phyloP scores from a whole-genome alignment of 2,329 filamentous ascomycete species.

The Colletotrichum agaves region DNA sequence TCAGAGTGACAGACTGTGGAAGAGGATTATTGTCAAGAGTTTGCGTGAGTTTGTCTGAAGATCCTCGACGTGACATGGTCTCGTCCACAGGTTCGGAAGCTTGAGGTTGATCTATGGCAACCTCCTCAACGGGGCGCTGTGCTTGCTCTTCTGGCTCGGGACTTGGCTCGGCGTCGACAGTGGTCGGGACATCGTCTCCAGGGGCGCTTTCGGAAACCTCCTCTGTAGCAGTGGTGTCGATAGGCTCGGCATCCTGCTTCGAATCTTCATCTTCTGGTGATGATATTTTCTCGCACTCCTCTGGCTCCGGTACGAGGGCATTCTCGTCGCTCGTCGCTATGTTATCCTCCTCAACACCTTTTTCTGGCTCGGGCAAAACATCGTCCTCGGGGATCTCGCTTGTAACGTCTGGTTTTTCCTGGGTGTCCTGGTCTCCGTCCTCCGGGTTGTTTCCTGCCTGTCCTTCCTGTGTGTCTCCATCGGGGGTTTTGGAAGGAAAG shows the following conservation, averaged over 20 bases:
- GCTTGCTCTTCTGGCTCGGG: constrained; percentile 28
- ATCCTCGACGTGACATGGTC: constrained; percentile 14
- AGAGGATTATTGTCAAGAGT: constrained; percentile 11
- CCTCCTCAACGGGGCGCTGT: not conserved
- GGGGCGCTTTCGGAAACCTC: not conserved
- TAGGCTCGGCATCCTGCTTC: not conserved
- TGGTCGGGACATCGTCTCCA: constrained; percentile 2
- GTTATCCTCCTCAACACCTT: not conserved
- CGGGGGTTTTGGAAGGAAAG: constrained; percentile 43
- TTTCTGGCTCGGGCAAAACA: constrained; percentile 8
- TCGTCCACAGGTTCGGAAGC: not conserved
- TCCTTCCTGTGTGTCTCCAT: constrained; percentile 38
- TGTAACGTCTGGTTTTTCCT: constrained; percentile 23
- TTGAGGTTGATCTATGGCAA: constrained; percentile 4
- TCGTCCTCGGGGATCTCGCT: constrained; percentile 24
- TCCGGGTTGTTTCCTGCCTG: constrained; percentile 19
- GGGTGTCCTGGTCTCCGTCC: not conserved
- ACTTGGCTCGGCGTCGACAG: constrained; percentile 29
- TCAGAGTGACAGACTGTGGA: not conserved
- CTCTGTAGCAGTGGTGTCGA: not conserved
- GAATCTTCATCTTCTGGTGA: constrained; percentile 3
- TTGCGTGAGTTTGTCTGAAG: constrained; percentile 37
- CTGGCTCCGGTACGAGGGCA: not conserved
- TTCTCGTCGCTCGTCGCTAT: constrained; percentile 2
- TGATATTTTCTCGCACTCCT: constrained; percentile 1